Base-by-base conservation (phyloP, 2,329 filamentous ascomycete genomes). In the Thelonectria discophora region DNA sequence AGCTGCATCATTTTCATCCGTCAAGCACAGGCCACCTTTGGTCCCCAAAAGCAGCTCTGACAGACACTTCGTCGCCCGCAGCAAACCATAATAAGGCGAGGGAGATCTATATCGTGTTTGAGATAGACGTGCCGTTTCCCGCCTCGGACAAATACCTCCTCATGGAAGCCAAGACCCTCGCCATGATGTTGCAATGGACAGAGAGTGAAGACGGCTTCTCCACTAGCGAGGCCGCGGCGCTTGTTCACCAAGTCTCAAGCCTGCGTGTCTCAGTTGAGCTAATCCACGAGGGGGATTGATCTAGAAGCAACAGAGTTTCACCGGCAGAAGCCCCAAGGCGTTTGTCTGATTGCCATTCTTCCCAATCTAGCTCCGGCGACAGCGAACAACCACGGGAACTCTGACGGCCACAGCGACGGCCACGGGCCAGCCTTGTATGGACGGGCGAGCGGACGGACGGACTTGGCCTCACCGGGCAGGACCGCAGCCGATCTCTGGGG, bases 361-460 rank as follows among this genome's bases (percentile, higher is more conserved):
- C 27, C 47, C 48, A 45, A 30, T 55, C 30, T 68, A 62, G 60
- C 62, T 63, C 49, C 63, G 58, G 63, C 40, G 55, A 68, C 49
- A 56, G 62, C 58, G 55, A 30, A 66, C 34, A 54, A 39, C 34
- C 9, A 58, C 30, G 34, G 42, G 18, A 21, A 32, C 34, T 37
- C 15, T 37, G 34, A 37, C 34, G 34, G 50, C 62, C 60, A 65
- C 50, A 50, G 46, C 55, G 46, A 34, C 39, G 48, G 40, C 51
- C 45, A 43, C 49, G 40, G 42, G 43, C 18, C 68, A 66, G 64
- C 68, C 59, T 65, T 64, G 34, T 7, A 65, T 53, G 58, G 52
- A 65, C 55, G 58, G 53, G 59, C 58, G 59, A 43, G 24, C 56
- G 56, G 58, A 49, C 55, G 61, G 54, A 45, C 61, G 62, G 63